Percentiles rank a stretch among this genome's conserved stretches.
Conservation (phyloP, 192 early-diverging fungal species). For the Fimicolochytrium jonesii region DNA sequence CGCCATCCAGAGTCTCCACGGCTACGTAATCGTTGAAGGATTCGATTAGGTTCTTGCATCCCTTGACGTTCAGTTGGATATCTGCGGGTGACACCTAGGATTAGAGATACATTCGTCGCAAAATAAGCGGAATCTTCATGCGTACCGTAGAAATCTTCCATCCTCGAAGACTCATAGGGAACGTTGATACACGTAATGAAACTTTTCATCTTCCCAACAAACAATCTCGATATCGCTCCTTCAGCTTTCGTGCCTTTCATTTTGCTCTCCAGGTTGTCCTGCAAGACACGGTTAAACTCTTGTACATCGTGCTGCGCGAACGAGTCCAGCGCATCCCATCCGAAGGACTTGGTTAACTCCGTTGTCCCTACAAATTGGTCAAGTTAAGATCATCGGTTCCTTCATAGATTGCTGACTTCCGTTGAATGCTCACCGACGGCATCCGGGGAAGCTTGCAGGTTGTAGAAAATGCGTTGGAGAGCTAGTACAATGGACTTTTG, state of each 20-base stretch:
- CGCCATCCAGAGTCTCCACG: constrained; percentile 91
- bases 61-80: constrained; percentile 96
- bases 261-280: constrained; percentile 94
- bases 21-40: constrained; percentile 89
- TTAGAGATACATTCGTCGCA: no score
- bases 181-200: constrained; percentile 95
- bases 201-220: constrained; percentile 96
- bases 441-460: constrained; percentile 65
- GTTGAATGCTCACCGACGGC: constrained; percentile 54
- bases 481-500: constrained; percentile 83
- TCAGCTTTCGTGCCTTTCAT: constrained; percentile 95
- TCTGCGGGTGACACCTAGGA: no score
- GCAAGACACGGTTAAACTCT: constrained; percentile 94
- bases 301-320: constrained; percentile 99
- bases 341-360: constrained; percentile 96
- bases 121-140: no score
- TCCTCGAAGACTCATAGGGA: constrained; percentile 88
- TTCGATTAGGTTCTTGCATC: constrained; percentile 75
- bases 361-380: constrained; percentile 67
- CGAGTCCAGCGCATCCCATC: constrained; percentile 92
- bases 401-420: neutral
- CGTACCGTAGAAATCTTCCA: constrained; percentile 87
- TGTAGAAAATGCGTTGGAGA: constrained; percentile 92
- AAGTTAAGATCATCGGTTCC: neutral
- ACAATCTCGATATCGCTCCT: constrained; percentile 86